phyloP scores from a whole-genome alignment of 192 early-diverging fungal species.

The Umbelopsis isabellina region DNA sequence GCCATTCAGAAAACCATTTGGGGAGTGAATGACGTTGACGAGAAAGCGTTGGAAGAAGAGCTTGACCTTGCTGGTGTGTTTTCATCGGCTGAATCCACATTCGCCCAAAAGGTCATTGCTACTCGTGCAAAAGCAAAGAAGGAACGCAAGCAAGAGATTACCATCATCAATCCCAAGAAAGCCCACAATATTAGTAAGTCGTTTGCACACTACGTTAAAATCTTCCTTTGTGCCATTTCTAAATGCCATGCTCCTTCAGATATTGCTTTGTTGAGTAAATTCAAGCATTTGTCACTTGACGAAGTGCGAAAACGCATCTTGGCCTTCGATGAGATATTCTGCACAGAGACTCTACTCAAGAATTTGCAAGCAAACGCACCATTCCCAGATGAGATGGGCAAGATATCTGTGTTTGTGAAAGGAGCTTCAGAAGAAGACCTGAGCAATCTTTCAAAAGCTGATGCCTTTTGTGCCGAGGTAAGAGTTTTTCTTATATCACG shows the following conservation, averaged over 20 bases:
- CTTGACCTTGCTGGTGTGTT: constrained; percentile 39
- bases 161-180: constrained; percentile 73
- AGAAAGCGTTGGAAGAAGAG: constrained; percentile 20
- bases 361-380: constrained; percentile 71
- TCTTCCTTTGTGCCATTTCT: not conserved
- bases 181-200: constrained; percentile 62
- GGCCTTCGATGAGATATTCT: constrained; percentile 67
- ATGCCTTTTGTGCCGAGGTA: constrained; percentile 74
- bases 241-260: not conserved
- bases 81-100: constrained; percentile 31
- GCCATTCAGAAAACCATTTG: constrained; percentile 36
- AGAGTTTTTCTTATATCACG: not conserved
- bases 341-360: constrained; percentile 66
- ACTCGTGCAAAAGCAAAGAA: constrained; percentile 35
- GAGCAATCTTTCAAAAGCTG: constrained; percentile 64
- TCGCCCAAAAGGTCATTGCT: constrained; percentile 37
- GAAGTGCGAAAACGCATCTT: constrained; percentile 71
- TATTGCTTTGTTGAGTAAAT: constrained; percentile 46
- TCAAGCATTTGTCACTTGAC: constrained; percentile 67
- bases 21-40: constrained; percentile 10
- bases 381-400: constrained; percentile 74
- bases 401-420: constrained; percentile 68
- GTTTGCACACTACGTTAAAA: too few relatives aligned
- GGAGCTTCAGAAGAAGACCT: constrained; percentile 64
- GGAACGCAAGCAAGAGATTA: constrained; percentile 66